Evolutionary conservation across 2,329 filamentous ascomycete species (phyloP), one percentile per base, ranked within the genome.

Genomic region (Dactylellina drechsleri): DNA sequence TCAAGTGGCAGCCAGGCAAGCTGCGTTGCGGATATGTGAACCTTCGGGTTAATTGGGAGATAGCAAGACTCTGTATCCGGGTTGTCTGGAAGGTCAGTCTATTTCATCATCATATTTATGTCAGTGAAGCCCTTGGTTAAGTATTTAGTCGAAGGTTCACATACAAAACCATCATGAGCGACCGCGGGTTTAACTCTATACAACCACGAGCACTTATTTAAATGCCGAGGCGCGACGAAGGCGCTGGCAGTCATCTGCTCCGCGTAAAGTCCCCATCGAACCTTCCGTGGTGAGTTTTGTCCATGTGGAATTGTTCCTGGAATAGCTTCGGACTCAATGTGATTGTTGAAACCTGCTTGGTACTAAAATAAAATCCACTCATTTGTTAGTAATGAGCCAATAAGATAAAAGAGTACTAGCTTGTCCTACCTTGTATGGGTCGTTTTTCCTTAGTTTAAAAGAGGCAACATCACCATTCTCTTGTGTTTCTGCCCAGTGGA

Each of bases 401-500:
- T 23, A 23, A 23, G 23, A 23, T 23, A 23, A 23, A 23, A 23
- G 23, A 47, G 7, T 8, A 41, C 6, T 4, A 54, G 36, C 23
- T 23, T 23, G 23, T 23, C 23, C 16, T 15, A 66, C 68, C 28
- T 66, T 56, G 79, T 87, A 86, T 41, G 85, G 85, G 78, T 86
- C 85, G 76, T 86, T 88, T 80, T 81, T 86, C 80, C 83, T 84
- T 74, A 82, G 83, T 2, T 81, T 83, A 77, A 88, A 88, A 0
- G 86, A 87, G 10, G 86, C 86, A 26, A 87, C 84, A 0, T 82
- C 78, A 0, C 84, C 86, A 79, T 88, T 83, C 78, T 87, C 84
- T 77, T 88, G 86, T n/a, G 86, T 87, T 78, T 87, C 86, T 0
- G 86, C 86, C 86, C 87, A 88, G 78, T 86, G 85, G 73, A 86